Evolutionary conservation across 805 yeast species (phyloP), one percentile per base, ranked within the genome.

Genomic region (Metschnikowia cubensis): DNA sequence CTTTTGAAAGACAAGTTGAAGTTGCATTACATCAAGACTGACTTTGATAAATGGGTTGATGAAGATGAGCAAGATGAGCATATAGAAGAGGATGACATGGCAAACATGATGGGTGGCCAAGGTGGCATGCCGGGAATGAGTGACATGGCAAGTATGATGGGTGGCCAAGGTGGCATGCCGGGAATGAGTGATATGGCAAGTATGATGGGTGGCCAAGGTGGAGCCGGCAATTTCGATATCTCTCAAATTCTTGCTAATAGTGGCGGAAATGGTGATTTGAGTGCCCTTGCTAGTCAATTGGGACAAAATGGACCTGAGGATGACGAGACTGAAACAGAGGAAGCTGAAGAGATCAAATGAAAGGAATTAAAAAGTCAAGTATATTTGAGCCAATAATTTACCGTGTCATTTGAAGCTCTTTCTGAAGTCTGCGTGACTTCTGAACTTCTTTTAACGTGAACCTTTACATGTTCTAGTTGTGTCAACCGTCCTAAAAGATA

Each of bases 11-110:
- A 87, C 61, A 89, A 90, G 74, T 76, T 80, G 63, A 89, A 84
- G 66, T 80, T 78, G 54, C 89, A 84, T 57, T 88, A 80, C 70
- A 81, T 92, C 66, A 87, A 88, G 76, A 92, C 99, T 13, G 98
- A 92, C 65, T 92, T 92, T 65, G 96, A 91, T 74, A 88, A 85
- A 69, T 92, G 99, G 99, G 96, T 88, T 37, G 99, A 92, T 65
- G 98, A 92, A 74, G 99, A 92, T 65, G 99, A 92, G 71, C 99
- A 92, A 71, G 90, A 89, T 37, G 91, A 83, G 51, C 74, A 69
- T 46, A 76, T 74, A 10, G 85, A 76, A 38, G 77, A 70, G 21
- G 81, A 66, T 18, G 70, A 65, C 42, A 55, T 69, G 54, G 63
- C 66, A 22, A 59, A 65, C 47, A 54, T 51, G 57, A 52, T 56